A percentile compares a stretch with the other conserved stretches of the same genome.
Evolutionary conservation across 2,329 filamentous ascomycete genomes (phyloP).

Genomic region (Pseudocercospora macadamiae): DNA sequence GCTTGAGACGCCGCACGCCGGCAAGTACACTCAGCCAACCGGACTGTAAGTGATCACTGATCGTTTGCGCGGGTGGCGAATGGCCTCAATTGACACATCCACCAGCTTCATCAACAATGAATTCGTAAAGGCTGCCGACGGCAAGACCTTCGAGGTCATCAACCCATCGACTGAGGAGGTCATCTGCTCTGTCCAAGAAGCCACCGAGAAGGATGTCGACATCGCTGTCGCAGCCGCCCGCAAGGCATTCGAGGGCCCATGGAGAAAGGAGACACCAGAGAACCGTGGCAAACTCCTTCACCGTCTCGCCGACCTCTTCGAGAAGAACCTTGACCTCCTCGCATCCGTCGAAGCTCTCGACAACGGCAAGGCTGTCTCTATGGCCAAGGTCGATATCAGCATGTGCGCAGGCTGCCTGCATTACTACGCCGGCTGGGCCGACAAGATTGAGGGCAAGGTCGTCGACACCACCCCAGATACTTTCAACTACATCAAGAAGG

Average conservation of each 20-base stretch:
- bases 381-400: constrained; percentile 75
- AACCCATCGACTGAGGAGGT: constrained; percentile 85
- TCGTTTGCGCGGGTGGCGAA: background rate
- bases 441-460: constrained; percentile 89
- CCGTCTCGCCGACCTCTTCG: constrained; percentile 78
- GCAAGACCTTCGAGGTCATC: constrained; percentile 89
- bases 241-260: constrained; percentile 74
- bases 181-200: constrained; percentile 81
- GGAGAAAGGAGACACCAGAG: constrained; percentile 71
- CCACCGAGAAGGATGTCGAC: constrained; percentile 81
- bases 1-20: constrained; percentile 70
- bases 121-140: constrained; percentile 80
- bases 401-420: constrained; percentile 71
- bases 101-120: constrained; percentile 88
- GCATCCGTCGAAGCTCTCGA: constrained; percentile 84
- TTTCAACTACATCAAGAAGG: constrained; percentile 80
- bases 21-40: constrained; percentile 58
- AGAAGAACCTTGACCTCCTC: constrained; percentile 76
- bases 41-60: constrained; percentile 51
- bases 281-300: constrained; percentile 69
- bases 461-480: constrained; percentile 76
- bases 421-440: constrained; percentile 89
- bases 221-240: constrained; percentile 83
- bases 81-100: background rate
- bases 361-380: constrained; percentile 79